A percentile compares a stretch with the other conserved stretches of the same genome.
phyloP scores from a whole-genome alignment of 371 early-diverging fungal genomes.

The Umbelopsis sp. region DNA sequence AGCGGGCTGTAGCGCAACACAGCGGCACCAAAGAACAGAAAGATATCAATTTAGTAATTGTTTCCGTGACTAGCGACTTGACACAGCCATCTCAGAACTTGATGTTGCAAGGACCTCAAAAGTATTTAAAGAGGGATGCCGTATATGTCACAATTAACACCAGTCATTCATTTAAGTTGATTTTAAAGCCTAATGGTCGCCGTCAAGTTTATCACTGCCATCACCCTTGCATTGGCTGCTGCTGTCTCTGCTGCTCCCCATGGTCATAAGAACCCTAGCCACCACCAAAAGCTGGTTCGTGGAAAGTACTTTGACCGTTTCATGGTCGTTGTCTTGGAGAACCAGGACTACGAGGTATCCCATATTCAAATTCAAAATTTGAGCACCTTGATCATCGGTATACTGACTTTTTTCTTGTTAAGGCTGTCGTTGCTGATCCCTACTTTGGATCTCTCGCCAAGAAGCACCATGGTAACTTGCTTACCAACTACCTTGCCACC shows the following conservation, averaged over 20 bases:
- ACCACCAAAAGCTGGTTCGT: constrained; percentile 1
- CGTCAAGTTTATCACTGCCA: not conserved
- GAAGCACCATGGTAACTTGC: constrained; percentile 25
- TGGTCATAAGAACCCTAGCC: not conserved
- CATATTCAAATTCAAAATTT: no score
- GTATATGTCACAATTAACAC: no score
- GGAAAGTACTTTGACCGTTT: constrained; percentile 27
- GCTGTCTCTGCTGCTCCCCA: constrained; percentile 13
- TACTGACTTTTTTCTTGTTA: constrained; percentile 23
- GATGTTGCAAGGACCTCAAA: no score
- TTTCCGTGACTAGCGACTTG: constrained; percentile 18
- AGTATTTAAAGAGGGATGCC: no score
- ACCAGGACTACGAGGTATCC: constrained; percentile 27
- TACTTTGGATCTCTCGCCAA: constrained; percentile 24
- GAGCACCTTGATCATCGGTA: no score
- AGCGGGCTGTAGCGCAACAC: not conserved
- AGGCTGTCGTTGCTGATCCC: constrained; percentile 35
- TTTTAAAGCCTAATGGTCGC: not conserved
- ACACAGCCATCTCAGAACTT: no score
- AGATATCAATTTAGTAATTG: not conserved
- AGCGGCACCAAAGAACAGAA: not conserved
- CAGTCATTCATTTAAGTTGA: no score
- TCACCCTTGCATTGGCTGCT: constrained; percentile 17
- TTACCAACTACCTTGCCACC: constrained; percentile 48
- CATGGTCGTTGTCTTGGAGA: constrained; percentile 38